Evolutionary conservation across 768 basidiomycete species (phyloP), one percentile per base, ranked within the genome.

Genomic region (Asterophora lycoperdoides): DNA sequence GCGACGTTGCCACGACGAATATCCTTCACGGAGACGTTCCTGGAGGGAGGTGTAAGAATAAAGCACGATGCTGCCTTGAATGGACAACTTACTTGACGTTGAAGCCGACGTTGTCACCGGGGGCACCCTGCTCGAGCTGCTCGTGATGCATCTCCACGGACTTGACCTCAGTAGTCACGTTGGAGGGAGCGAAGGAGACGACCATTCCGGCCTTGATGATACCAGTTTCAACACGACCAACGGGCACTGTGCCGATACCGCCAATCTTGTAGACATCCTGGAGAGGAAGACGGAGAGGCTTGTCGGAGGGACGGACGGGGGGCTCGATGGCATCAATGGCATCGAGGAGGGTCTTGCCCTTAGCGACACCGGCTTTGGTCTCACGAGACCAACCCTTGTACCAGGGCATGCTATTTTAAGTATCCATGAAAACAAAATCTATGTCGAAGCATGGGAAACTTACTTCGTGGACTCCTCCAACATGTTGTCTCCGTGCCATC

Each of bases 181-280:
- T 93, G 55, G 93, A 71, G 54, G 95, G 95, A 59, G 95, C 95
- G 69, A 98, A 99, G 68, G 76, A 84, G 71, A 96, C 96, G 63
- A 99, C 79, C 95, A 98, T 99, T 72, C 95, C 95, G 64, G 94
- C 91, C 81, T 96, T 96, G 84, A 99, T 97, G 73, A 92, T 68
- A 86, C 96, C 96, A 67, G 96, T 99, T 81, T 99, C 96, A 62
- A 99, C 96, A 90, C 96, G 96, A 71, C 96, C 96, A 76, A 99
- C 96, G 70, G 96, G 96, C 66, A 99, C 96, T 63, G 96, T 99
- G 60, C 96, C 96, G 60, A 99, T 99, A 92, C 96, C 96, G 77
- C 96, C 96, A 64, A 99, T 99, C 83, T 99, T 99, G 92, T 99
- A 98, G 67, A 99, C 96, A 83, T 99, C 96, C 84, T 99, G 95